Evolutionary conservation across 2,329 filamentous ascomycete genomes (phyloP).

Genomic region (Ceratocystis huliohia): DNA sequence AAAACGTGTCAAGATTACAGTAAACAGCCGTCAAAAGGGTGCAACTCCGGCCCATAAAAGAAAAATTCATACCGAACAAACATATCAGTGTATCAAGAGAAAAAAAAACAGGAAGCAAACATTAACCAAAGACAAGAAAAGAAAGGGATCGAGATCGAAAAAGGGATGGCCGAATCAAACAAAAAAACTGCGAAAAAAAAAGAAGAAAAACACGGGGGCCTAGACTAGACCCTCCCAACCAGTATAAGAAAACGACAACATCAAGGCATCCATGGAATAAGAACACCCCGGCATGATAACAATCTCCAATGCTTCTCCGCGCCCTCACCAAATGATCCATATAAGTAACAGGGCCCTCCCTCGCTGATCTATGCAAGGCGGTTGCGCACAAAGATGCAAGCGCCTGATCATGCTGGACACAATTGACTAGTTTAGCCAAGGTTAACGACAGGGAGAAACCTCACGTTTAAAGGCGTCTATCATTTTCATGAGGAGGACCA

Average conservation of each 20-base stretch:
- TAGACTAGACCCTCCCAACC: neutral
- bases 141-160: neutral
- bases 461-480: conserved; percentile 6
- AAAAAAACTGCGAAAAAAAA: conserved; percentile 12
- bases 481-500: neutral
- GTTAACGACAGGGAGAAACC: neutral
- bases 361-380: neutral
- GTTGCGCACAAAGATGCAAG: neutral
- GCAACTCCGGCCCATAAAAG: conserved; percentile 3
- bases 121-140: conserved; percentile 10
- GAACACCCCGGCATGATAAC: neutral
- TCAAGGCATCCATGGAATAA: neutral
- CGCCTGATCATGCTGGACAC: neutral
- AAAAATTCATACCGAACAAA: conserved; percentile 1
- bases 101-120: conserved; percentile 6
- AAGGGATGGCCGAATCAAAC: conserved; percentile 3
- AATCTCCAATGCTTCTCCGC: neutral
- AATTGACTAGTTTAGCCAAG: neutral
- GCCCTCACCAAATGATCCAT: neutral
- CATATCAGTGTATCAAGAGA: conserved; percentile 13
- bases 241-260: neutral
- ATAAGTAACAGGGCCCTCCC: neutral
- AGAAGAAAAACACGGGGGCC: neutral
- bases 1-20: conserved; percentile 4
- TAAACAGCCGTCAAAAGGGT: conserved; percentile 6